phyloP scores from a whole-genome alignment of 768 basidiomycete species.

The Termitomyces sp. region DNA sequence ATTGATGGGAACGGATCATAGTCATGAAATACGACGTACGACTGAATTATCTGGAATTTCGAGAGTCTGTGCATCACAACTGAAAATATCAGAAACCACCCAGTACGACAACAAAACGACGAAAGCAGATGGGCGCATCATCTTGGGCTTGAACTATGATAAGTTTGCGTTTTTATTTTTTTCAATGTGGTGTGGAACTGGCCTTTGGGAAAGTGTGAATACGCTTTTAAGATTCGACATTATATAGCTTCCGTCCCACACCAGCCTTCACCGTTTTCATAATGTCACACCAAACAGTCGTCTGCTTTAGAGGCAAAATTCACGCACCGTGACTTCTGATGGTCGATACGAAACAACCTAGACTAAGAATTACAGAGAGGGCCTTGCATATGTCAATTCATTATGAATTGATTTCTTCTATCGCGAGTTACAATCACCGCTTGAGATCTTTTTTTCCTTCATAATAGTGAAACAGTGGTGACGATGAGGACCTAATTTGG shows the following conservation, averaged over 20 bases:
- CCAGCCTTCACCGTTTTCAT: not conserved
- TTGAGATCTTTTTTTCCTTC: not conserved
- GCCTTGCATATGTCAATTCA: not conserved
- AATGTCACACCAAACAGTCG: not conserved
- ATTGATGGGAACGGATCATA: not conserved
- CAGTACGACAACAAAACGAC: not conserved
- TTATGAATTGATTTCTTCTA: not conserved
- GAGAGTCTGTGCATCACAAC: not conserved
- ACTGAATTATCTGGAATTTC: constrained; percentile 25
- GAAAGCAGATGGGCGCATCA: not conserved
- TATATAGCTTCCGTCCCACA: too few relatives aligned
- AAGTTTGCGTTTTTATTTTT: not conserved
- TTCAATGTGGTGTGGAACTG: not conserved
- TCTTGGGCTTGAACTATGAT: not conserved
- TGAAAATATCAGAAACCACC: not conserved
- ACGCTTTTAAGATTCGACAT: not conserved
- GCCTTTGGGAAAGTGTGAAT: not conserved
- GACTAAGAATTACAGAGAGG: not conserved
- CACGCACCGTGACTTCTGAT: not conserved
- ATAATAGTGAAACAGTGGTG: not conserved
- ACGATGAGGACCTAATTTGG: not conserved
- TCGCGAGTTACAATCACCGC: not conserved
- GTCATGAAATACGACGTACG: constrained; percentile 15
- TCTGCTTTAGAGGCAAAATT: not conserved
- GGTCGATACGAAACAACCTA: too few relatives aligned